Evolutionary conservation across 345 rosid species (phyloP).

Genomic region (Gossypium rotundifolium): DNA sequence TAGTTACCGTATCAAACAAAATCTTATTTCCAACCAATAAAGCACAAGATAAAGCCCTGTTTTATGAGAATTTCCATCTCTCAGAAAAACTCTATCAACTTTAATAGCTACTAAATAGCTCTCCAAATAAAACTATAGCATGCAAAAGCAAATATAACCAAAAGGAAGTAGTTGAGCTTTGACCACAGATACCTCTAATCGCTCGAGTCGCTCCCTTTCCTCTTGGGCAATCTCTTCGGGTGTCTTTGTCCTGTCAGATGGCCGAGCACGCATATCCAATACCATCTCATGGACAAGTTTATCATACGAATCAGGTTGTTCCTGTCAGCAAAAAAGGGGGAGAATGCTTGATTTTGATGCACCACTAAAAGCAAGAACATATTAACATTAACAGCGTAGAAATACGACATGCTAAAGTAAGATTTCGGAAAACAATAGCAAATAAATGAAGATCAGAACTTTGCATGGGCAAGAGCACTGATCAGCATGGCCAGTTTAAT

Average conservation of each 20-base stretch:
- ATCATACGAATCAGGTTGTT: conserved; percentile 52
- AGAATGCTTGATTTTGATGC: neutral
- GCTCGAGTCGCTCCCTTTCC: conserved; percentile 71
- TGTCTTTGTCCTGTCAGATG: conserved; percentile 81
- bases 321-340: conserved; percentile 22
- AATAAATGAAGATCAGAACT: neutral
- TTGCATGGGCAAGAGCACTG: neutral
- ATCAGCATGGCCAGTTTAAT: neutral
- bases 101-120: neutral
- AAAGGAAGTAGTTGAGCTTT: neutral
- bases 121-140: neutral
- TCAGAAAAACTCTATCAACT: neutral
- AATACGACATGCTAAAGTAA: neutral
- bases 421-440: neutral
- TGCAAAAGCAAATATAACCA: neutral
- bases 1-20: neutral
- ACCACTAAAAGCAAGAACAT: neutral
- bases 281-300: conserved; percentile 50
- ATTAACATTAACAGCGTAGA: neutral
- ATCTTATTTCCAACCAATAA: neutral
- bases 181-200: conserved; percentile 58
- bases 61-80: neutral
- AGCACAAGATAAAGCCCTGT: neutral
- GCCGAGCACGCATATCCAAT: conserved; percentile 68
- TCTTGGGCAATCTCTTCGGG: conserved; percentile 98